Percentiles rank a stretch among this genome's conserved stretches.
phyloP scores from a whole-genome alignment of 768 basidiomycete genomes.

The Lactarius vividus region DNA sequence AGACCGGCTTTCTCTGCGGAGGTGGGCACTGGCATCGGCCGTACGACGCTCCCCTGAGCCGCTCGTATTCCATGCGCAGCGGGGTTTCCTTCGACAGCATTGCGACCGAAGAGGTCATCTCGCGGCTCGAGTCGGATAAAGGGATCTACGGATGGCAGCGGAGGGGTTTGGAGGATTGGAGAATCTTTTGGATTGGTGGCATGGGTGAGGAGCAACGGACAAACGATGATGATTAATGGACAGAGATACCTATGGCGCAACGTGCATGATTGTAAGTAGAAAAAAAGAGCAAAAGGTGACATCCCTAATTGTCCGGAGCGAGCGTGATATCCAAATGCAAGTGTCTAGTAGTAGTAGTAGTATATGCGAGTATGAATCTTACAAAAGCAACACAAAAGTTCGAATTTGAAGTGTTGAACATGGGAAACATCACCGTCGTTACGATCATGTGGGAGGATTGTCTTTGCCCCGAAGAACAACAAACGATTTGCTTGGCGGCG shows the following conservation, averaged over 20 bases:
- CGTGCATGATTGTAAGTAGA: background rate
- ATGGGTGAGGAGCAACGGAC: conserved; percentile 35
- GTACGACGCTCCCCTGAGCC: conserved; percentile 38
- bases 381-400: background rate
- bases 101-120: conserved; percentile 50
- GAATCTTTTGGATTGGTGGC: conserved; percentile 82
- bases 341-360: background rate
- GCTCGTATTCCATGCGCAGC: conserved; percentile 47
- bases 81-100: conserved; percentile 48
- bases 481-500: conserved; percentile 37
- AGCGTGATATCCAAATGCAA: conserved; percentile 10
- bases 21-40: conserved; percentile 51
- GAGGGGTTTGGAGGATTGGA: conserved; percentile 71
- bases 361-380: conserved; percentile 6
- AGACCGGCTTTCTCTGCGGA: conserved; percentile 52
- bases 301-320: conserved; percentile 6
- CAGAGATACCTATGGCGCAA: conserved; percentile 15
- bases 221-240: conserved; percentile 34
- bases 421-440: background rate
- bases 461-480: conserved; percentile 64
- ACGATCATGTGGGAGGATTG: conserved; percentile 5
- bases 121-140: conserved; percentile 49
- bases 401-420: background rate
- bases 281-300: background rate
- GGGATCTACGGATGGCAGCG: conserved; percentile 79